Evolutionary conservation across 2,329 filamentous ascomycete genomes (phyloP), one percentile per base, ranked within the genome.

Genomic region (Alternaria panax): DNA sequence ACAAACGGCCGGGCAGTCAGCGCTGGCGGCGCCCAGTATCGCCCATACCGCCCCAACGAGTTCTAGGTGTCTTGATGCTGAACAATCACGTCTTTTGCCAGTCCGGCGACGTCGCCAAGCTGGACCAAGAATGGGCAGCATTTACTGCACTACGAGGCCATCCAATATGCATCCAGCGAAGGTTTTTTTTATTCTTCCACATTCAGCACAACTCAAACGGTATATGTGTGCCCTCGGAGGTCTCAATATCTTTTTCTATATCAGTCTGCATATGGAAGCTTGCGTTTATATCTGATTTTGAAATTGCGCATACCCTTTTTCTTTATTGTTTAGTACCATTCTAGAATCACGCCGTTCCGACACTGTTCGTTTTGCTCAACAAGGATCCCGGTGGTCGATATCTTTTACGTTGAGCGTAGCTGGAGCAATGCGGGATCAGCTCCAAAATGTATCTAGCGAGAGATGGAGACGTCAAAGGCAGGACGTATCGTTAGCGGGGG

Each of bases 1-100:
- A 53, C 67, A 16, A 75, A 72, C 46, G 75, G 74, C n/a, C 72
- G 75, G n/a, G 74, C 75, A 25, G 63, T 65, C 46, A 77, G 75
- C 51, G 73, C 75, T 24, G 73, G 71, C 24, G 57, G 57, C 53
- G 71, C 63, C 38, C 69, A 75, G 20, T 67, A 68, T 55, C 72
- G 73, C 34, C 66, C 69, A 20, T 65, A 71, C 47, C 72, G 65
- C 7, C 64, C 63, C 28, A 60, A 60, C 27, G 69, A 64, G 32
- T 70, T 69, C 32, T 73, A 59, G 16, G 24, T 4, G 16, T 18
- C 28, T 34, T 22, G 28, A 52, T 38, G 16, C 24, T 28, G 22
- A 41, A 28, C 18, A 14, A 24, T 24, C 34, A 38, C n/a, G 48
- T 16, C 25, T 27, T 16, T 40, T 48, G 45, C 28, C 8, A 42